A percentile compares a stretch with the other conserved stretches of the same genome.
These are phyloP conservation scores for Petunia secreta DNA, from an alignment of 257 asterid species.

Conservation along the genomic window DNA sequence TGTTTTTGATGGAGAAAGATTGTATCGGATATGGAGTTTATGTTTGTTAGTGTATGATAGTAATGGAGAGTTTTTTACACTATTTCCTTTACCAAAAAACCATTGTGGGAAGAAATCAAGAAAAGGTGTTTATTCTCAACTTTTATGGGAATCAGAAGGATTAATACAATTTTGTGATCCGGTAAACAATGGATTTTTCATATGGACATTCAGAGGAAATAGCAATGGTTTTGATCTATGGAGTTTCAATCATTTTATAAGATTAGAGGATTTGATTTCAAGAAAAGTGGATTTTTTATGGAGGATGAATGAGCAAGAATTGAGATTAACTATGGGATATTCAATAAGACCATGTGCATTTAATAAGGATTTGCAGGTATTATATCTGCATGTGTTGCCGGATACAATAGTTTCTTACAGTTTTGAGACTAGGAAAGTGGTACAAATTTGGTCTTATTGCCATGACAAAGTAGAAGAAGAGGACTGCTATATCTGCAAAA, in stretches of 20 bases:
- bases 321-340: neutral
- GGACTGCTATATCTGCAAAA: neutral
- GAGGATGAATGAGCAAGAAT: neutral
- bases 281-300: neutral
- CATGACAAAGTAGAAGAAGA: neutral
- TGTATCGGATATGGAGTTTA: conserved; percentile 34
- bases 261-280: neutral
- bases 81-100: conserved; percentile 25
- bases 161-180: conserved; percentile 26
- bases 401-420: conserved; percentile 31
- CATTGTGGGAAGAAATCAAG: neutral
- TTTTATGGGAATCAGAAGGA: conserved; percentile 37
- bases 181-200: neutral
- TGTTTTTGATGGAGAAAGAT: conserved; percentile 22
- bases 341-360: conserved; percentile 32
- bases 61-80: conserved; percentile 17
- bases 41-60: conserved; percentile 29
- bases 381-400: conserved; percentile 30
- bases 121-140: conserved; percentile 14
- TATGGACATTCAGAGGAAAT: conserved; percentile 22
- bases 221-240: conserved; percentile 1
- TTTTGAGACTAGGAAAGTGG: conserved; percentile 31
- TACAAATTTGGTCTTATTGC: conserved; percentile 22
- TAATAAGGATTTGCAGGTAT: conserved; percentile 34
- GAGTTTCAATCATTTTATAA: conserved; percentile 23